Evolutionary conservation across 106 monocot genomes (phyloP), one percentile per base, ranked within the genome.

Genomic region (Ottelia alismoides): DNA sequence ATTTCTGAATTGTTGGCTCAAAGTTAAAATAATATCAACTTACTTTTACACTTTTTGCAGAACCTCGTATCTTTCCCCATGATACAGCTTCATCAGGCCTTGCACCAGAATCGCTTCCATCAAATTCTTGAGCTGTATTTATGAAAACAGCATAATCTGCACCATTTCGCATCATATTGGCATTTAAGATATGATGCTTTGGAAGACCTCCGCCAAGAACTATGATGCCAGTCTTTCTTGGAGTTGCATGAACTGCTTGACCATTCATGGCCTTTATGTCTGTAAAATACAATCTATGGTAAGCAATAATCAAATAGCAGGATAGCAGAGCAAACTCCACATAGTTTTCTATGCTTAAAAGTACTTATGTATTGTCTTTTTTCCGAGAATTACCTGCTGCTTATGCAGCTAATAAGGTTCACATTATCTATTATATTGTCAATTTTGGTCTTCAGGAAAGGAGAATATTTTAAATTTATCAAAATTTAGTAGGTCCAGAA

Each of bases 61-160:
- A 78, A 45, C 66, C 74, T 70, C 66, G 73, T 65, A 96, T 96
- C 54, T 89, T 88, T 27, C 96, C 96, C 96, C 96, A 89, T 63
- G 96, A 96, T 53, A 96, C 74, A 23, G 88, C 96, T 59, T 96
- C 96, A 57, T 96, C 96, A 52, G 88, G 96, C 22, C 65, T 84
- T 28, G 96, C 96, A 40, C 96, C 96, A 30, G 96, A 96, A 63
- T 89, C 96, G 70, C 96, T 96, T 14, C 96, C 96, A 79, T 88
- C 88, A 79, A 76, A 96, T 56, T 88, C 88, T 59, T 96, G 88
- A 25, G 79, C 84, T 9, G 88, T 96, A 64, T 96, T 96, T 29
- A 96, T 89, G 24, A 79, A 89, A 65, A 96, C 79, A 53, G 88
- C 88, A 76, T 78, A 96, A 53, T 96, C 96, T 20, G 96, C 81